phyloP scores from a whole-genome alignment of 1,284 basidiomycete genomes.

The Athelia sp. region DNA sequence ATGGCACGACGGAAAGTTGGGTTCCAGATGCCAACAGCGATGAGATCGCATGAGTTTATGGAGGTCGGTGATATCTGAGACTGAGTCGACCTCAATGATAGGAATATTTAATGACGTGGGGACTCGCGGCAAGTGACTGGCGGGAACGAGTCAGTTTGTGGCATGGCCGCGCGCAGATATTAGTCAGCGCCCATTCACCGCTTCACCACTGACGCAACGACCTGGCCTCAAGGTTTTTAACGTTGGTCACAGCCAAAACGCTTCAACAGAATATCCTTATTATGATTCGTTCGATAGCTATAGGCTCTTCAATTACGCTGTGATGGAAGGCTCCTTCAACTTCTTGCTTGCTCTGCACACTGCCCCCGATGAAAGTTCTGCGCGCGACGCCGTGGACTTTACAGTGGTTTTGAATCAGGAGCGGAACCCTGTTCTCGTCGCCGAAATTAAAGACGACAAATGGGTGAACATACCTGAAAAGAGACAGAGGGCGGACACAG shows the following conservation, averaged over 20 bases:
- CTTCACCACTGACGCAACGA: neutral
- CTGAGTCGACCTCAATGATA: too few species aligned
- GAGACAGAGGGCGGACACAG: too few species aligned
- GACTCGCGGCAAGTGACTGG: too few species aligned
- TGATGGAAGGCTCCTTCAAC: constrained; percentile 10
- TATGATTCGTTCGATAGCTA: constrained; percentile 6
- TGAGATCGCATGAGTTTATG: too few species aligned
- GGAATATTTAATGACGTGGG: too few species aligned
- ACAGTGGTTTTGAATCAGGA: constrained; percentile 8
- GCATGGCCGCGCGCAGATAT: too few species aligned
- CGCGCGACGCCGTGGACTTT: constrained; percentile 9
- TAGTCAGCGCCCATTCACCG: too few species aligned
- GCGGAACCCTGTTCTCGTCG: constrained; percentile 12
- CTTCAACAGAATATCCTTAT: neutral
- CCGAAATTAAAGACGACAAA: constrained; percentile 15
- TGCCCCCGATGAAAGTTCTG: constrained; percentile 6
- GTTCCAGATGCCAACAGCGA: too few species aligned
- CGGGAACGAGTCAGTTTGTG: too few species aligned
- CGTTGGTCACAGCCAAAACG: neutral
- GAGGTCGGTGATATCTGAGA: too few species aligned
- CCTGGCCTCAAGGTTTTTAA: neutral
- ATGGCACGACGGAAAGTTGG: too few species aligned
- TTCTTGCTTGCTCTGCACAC: constrained; percentile 14
- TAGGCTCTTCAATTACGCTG: constrained; percentile 23
- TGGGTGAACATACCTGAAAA: constrained; percentile 15